Base-by-base conservation (phyloP, 768 basidiomycete genomes). In the Boletus eberwhitei region DNA sequence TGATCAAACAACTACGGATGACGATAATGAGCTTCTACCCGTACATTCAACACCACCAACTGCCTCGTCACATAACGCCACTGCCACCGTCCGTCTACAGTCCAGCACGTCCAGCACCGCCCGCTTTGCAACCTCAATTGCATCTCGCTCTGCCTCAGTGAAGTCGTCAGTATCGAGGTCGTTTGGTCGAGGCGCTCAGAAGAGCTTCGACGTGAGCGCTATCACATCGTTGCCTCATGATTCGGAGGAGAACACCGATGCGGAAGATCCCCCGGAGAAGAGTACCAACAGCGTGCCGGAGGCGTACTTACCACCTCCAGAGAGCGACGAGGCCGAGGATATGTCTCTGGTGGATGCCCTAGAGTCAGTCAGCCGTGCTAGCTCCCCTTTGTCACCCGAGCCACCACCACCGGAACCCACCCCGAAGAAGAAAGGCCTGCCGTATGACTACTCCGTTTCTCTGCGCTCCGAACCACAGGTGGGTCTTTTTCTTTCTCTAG, bases 1-100 rank as follows among this genome's bases (percentile, higher is more conserved):
- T 22, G 62, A 70, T 54, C 72, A 76, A 41, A 73, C 73, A 45
- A 71, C 66, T 16, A 73, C 71, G 24, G 74, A 77, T 34, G 76
- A 78, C 41, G 74, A 78, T 31, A 65, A 74, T 49, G 68, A 78
- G 13, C 72, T 75, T 9, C 71, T 78, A 12, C 87, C 86, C 6
- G 74, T 85, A 9, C 85, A 87, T 56, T 90, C 86, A 1, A 91
- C 85, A 2, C 89, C 86, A 35, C 76, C 78, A 3, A 73, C 78
- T 6, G 69, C 73, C 12, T 78, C 76, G 3, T 79, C 78, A 42
- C 77, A 82, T 54, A 74, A 74, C 24, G 79, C 77, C 12, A 77
- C 79, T 21, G 75, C 80, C 26, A 75, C 77, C 9, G 73, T 82
- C 46, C 76, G 78, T 66, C 55, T 83, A 62, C 73, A 83, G 67